Evolutionary conservation across 2,329 filamentous ascomycete genomes (phyloP).

Genomic region (Microcyclospora tardicrescens): DNA sequence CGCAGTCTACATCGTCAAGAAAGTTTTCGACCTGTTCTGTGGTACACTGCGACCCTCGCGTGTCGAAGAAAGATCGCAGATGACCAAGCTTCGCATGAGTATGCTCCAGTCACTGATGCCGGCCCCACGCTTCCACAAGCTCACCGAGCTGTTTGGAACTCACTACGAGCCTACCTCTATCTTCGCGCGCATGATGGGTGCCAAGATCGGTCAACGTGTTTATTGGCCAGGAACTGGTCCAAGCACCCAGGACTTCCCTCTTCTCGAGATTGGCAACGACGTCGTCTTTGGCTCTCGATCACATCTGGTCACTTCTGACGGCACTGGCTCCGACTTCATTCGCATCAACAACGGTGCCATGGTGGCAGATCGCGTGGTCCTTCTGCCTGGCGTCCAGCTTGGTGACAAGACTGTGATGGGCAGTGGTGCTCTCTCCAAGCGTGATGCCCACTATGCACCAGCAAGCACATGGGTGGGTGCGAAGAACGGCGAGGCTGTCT

Average conservation of each 20-base stretch:
- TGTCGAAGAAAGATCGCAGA: conserved; percentile 20
- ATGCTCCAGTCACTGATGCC: conserved; percentile 36
- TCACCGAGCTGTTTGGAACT: conserved; percentile 40
- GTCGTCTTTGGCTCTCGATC: conserved; percentile 48
- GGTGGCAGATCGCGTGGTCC: conserved; percentile 43
- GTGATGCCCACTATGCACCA: conserved; percentile 32
- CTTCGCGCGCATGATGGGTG: conserved; percentile 39
- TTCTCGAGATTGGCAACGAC: conserved; percentile 44
- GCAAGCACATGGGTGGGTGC: conserved; percentile 41
- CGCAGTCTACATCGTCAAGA: conserved; percentile 30
- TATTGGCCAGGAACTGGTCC: conserved; percentile 48
- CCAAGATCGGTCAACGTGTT: conserved; percentile 39
- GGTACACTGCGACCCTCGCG: conserved; percentile 23
- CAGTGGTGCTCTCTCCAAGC: conserved; percentile 39
- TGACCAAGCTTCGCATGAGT: conserved; percentile 33
- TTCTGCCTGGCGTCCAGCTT: conserved; percentile 40
- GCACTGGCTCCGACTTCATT: conserved; percentile 35
- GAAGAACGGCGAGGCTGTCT: conserved; percentile 39
- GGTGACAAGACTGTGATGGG: conserved; percentile 40
- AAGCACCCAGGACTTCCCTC: conserved; percentile 40
- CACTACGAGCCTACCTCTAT: conserved; percentile 45
- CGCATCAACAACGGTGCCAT: conserved; percentile 38
- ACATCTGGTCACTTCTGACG: conserved; percentile 42
- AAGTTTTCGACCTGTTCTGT: conserved; percentile 25
- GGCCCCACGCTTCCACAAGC: conserved; percentile 30